A percentile compares a stretch with the other conserved stretches of the same genome.
Evolutionary conservation across 345 rosid genomes (phyloP).

Genomic region (Lepidium aucheri): DNA sequence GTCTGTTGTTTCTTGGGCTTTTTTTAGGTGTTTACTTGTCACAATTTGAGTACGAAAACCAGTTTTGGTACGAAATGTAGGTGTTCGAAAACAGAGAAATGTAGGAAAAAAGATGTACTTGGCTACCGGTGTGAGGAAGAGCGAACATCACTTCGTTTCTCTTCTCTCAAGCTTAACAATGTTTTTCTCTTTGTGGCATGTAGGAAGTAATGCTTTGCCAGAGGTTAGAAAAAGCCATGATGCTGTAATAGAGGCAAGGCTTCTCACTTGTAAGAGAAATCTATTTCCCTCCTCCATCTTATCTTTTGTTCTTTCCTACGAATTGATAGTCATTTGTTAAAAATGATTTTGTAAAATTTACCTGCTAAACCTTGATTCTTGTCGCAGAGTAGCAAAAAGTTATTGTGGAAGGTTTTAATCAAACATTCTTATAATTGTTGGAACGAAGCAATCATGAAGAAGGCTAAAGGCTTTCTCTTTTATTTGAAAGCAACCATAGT

Average conservation of each 20-base stretch:
- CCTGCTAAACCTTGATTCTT: background rate
- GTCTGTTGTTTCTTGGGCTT: background rate
- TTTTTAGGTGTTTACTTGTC: background rate
- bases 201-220: background rate
- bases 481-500: background rate
- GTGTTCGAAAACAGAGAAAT: slow-evolving; percentile 24
- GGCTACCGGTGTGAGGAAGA: background rate
- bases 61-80: slow-evolving; percentile 35
- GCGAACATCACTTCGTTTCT: slow-evolving; percentile 4
- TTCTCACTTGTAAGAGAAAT: background rate
- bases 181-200: slow-evolving; percentile 10
- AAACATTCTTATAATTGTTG: background rate
- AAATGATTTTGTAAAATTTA: background rate
- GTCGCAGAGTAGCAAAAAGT: background rate
- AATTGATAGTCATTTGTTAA: background rate
- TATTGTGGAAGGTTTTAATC: background rate
- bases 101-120: slow-evolving; percentile 34
- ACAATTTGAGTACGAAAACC: slow-evolving; percentile 38
- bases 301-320: background rate
- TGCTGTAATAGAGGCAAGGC: background rate
- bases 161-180: slow-evolving; percentile 29
- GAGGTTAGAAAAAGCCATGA: background rate
- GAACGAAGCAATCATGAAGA: background rate
- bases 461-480: background rate
- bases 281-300: background rate